Conservation (phyloP, 306 rosid species). For the Corylus americana region DNA sequence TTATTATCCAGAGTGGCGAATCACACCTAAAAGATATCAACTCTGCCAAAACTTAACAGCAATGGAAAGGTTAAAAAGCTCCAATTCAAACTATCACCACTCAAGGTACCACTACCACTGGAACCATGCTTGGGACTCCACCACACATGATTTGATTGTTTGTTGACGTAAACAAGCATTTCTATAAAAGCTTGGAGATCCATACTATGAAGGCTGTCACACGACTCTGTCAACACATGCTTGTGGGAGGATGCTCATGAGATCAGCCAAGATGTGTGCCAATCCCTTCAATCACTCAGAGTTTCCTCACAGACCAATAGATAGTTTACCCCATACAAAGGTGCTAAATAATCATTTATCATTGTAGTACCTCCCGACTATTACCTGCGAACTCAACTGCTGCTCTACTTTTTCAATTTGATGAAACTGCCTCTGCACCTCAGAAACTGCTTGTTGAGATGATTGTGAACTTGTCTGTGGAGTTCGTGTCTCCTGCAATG, state of each 20-base stretch:
- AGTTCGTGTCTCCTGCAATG: slow-evolving; percentile 44
- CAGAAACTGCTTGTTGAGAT: slow-evolving; percentile 46
- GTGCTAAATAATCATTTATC: slow-evolving; percentile 22
- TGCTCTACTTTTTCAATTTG: slow-evolving; percentile 50
- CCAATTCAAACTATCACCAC: slow-evolving; percentile 15
- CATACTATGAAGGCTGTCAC: slow-evolving; percentile 6
- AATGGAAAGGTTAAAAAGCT: not conserved
- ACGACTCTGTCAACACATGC: slow-evolving; percentile 6
- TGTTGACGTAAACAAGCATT: slow-evolving; percentile 3
- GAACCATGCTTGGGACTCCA: slow-evolving; percentile 4
- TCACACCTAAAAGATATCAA: slow-evolving; percentile 26
- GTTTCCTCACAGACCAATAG: slow-evolving; percentile 22
- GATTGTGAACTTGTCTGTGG: slow-evolving; percentile 39
- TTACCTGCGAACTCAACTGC: slow-evolving; percentile 65
- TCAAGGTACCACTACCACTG: not conserved
- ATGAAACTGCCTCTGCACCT: slow-evolving; percentile 53
- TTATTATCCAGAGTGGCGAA: slow-evolving; percentile 6
- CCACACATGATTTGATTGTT: slow-evolving; percentile 16
- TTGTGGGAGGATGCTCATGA: slow-evolving; percentile 1
- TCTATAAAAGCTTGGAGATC: slow-evolving; percentile 6
- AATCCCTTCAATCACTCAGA: slow-evolving; percentile 17
- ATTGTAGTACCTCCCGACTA: slow-evolving; percentile 33
- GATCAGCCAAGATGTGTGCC: slow-evolving; percentile 2
- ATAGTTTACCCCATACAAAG: slow-evolving; percentile 19
- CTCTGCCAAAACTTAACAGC: not conserved